Conservation (phyloP, 192 early-diverging fungal genomes). For the Coemansia nantahalensis region DNA sequence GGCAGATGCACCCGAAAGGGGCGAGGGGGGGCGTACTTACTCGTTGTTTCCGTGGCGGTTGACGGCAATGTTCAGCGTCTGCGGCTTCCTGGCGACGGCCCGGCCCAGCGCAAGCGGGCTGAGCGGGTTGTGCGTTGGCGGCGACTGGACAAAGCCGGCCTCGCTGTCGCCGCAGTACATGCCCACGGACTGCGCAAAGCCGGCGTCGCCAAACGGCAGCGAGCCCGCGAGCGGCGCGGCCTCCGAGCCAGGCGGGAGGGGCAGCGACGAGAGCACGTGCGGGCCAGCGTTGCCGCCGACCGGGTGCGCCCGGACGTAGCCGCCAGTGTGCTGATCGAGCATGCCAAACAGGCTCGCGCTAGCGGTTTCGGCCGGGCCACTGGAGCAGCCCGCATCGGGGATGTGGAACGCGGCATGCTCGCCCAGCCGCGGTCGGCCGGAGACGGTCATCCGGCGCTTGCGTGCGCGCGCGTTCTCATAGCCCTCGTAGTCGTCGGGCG, state of each 20-base stretch:
- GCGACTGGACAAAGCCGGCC: not conserved
- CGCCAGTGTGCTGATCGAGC: conserved; percentile 33
- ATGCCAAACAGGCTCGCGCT: conserved; percentile 27
- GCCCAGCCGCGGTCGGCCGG: conserved; percentile 35
- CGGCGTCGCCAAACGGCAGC: conserved; percentile 17
- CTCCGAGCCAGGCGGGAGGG: conserved; percentile 26
- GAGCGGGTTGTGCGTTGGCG: conserved; percentile 11
- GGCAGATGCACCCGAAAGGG: not conserved
- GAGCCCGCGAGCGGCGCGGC: conserved; percentile 18
- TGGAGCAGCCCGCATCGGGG: conserved; percentile 20
- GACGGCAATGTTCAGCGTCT: conserved; percentile 49
- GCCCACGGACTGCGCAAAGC: conserved; percentile 5
- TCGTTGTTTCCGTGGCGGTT: conserved; percentile 25
- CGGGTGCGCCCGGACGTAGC: conserved; percentile 2
- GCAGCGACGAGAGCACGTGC: conserved; percentile 25
- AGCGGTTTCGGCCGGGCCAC: too few relatives aligned
- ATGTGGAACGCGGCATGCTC: conserved; percentile 18
- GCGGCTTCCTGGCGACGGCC: conserved; percentile 26
- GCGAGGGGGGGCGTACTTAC: conserved; percentile 31
- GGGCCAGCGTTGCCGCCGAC: conserved; percentile 3
- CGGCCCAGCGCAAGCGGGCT: conserved; percentile 17
- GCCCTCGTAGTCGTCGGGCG: conserved; percentile 45
- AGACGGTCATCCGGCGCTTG: conserved; percentile 48
- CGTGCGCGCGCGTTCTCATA: conserved; percentile 47
- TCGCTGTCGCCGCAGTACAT: conserved; percentile 1